phyloP scores from a whole-genome alignment of 1,284 basidiomycete species.

The Marasmius tenuissimus region DNA sequence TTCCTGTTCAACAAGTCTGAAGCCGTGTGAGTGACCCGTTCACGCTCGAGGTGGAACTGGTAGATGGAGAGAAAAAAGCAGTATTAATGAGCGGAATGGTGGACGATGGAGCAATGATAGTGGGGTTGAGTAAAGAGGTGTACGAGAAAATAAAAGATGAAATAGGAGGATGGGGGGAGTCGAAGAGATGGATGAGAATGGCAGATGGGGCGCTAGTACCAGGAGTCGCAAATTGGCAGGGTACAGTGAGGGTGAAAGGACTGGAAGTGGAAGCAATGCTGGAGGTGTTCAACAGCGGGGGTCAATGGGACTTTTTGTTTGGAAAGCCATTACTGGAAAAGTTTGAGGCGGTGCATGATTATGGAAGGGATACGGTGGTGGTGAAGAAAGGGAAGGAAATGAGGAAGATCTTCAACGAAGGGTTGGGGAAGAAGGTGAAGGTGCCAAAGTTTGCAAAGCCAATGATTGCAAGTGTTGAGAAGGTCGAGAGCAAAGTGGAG shows the following conservation, averaged over 20 bases:
- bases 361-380: conserved; percentile 17
- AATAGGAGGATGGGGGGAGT: conserved; percentile 15
- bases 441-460: too few species aligned
- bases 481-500: not conserved
- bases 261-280: conserved; percentile 17
- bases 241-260: conserved; percentile 17
- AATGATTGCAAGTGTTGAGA: not conserved
- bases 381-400: not conserved
- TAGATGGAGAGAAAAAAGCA: not conserved
- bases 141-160: conserved; percentile 17
- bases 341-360: conserved; percentile 26
- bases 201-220: conserved; percentile 26
- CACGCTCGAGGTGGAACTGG: not conserved
- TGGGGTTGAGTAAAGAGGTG: conserved; percentile 20
- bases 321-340: conserved; percentile 28
- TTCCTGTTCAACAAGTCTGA: not conserved
- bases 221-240: conserved; percentile 23
- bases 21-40: conserved; percentile 6
- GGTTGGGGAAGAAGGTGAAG: not conserved
- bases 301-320: conserved; percentile 29
- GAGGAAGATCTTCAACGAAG: not conserved
- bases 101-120: conserved; percentile 30
- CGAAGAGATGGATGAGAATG: conserved; percentile 22
- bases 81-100: conserved; percentile 24
- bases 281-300: conserved; percentile 32